These are phyloP conservation scores for Nakazawaea peltata DNA, from an alignment of 805 yeast genomes.

Conservation along the genomic window DNA sequence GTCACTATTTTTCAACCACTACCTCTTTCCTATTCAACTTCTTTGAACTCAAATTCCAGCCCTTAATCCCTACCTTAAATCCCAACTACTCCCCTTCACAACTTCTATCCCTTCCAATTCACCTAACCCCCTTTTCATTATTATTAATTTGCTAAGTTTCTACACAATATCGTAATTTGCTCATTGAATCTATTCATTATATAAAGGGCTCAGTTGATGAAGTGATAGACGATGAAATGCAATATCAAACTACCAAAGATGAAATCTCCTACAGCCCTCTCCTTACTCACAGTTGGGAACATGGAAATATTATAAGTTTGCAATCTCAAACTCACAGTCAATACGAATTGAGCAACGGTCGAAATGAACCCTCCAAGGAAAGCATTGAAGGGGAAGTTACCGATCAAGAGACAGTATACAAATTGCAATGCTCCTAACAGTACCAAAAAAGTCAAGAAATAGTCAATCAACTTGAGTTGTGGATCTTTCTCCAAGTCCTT, in stretches of 20 bases:
- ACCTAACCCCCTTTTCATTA: too few species aligned
- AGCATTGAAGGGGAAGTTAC: slow-evolving; percentile 95
- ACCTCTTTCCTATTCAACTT: too few species aligned
- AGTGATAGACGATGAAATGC: slow-evolving; percentile 86
- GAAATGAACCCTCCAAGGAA: slow-evolving; percentile 87
- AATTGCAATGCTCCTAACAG: slow-evolving; percentile 73
- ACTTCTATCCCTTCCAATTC: too few species aligned
- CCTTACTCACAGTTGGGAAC: slow-evolving; percentile 21
- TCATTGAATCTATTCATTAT: too few species aligned
- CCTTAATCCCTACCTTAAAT: too few species aligned
- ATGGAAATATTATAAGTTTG: slow-evolving; percentile 37
- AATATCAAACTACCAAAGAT: slow-evolving; percentile 78
- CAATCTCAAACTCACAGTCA: slow-evolving; percentile 74
- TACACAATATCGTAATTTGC: too few species aligned
- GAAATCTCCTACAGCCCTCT: slow-evolving; percentile 79
- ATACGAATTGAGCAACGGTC: slow-evolving; percentile 93
- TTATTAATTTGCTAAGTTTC: too few species aligned
- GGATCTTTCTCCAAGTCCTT: slow-evolving; percentile 22
- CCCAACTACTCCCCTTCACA: too few species aligned
- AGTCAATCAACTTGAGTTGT: slow-evolving; percentile 62
- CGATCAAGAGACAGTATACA: slow-evolving; percentile 64
- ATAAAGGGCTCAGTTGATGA: slow-evolving; percentile 66
- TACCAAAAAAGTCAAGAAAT: slow-evolving; percentile 69
- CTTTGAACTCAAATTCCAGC: too few species aligned
- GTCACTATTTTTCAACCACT: too few species aligned